Evolutionary conservation across 768 basidiomycete species (phyloP).

Genomic region (Galerina marginata): DNA sequence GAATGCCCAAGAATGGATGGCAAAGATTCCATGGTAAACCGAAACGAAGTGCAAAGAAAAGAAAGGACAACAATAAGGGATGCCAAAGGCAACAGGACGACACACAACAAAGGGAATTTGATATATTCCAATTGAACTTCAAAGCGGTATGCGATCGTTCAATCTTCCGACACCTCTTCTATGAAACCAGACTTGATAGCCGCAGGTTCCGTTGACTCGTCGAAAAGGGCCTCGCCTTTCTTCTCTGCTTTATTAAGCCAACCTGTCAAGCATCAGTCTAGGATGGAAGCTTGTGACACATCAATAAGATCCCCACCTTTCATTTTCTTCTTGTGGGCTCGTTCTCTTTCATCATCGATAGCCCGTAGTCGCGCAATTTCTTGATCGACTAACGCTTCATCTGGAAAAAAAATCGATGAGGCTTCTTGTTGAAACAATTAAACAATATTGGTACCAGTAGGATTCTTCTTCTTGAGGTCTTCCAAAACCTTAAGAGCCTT

Average conservation of each 20-base stretch:
- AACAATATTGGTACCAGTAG: constrained; percentile 50
- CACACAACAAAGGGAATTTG: background rate
- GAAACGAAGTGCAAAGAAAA: background rate
- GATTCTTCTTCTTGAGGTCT: constrained; percentile 68
- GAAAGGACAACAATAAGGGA: constrained; percentile 4
- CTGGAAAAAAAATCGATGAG: constrained; percentile 36
- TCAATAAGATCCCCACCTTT: constrained; percentile 54
- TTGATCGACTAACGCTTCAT: constrained; percentile 60
- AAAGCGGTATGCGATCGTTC: background rate
- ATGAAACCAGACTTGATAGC: constrained; percentile 27
- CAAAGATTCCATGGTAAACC: background rate
- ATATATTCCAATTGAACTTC: too few species aligned
- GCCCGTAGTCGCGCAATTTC: constrained; percentile 67
- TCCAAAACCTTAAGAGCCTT: constrained; percentile 69
- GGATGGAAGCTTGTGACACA: background rate
- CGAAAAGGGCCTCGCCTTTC: constrained; percentile 31
- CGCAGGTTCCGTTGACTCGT: constrained; percentile 18
- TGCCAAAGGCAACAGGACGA: constrained; percentile 15
- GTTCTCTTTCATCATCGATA: constrained; percentile 72
- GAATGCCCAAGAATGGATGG: background rate
- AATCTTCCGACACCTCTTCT: constrained; percentile 26
- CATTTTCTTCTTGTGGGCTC: constrained; percentile 69
- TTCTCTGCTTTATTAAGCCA: constrained; percentile 53
- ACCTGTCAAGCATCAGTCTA: constrained; percentile 35
- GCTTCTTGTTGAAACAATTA: background rate